Evolutionary conservation across 192 early-diverging fungal species (phyloP).

Genomic region (Backusella australiensis): DNA sequence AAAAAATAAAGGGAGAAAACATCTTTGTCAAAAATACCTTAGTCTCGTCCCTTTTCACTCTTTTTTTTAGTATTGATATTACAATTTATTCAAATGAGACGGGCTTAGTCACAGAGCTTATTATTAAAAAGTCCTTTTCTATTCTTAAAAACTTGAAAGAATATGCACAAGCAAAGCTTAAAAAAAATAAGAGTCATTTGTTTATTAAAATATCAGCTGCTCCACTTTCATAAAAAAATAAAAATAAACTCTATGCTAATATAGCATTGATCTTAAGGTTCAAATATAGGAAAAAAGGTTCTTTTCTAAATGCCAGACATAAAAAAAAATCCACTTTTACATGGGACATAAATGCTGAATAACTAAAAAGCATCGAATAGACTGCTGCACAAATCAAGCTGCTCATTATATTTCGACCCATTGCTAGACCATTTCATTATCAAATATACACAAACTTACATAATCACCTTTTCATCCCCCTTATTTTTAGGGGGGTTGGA

Average conservation of each 20-base stretch:
- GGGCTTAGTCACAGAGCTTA: not conserved
- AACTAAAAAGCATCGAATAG: not conserved
- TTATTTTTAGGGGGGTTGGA: not conserved
- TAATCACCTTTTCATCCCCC: not conserved
- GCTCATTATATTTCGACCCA: not conserved
- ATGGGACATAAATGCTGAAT: too few relatives aligned
- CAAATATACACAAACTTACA: not conserved
- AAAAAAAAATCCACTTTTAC: too few relatives aligned
- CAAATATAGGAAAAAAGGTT: not conserved
- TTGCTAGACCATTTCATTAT: not conserved
- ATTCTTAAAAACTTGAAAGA: not conserved
- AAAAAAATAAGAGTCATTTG: not conserved
- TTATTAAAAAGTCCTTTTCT: not conserved
- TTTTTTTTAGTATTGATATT: too few relatives aligned
- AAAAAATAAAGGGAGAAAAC: too few relatives aligned
- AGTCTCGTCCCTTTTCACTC: too few relatives aligned
- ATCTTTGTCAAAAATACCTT: too few relatives aligned
- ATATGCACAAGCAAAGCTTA: not conserved
- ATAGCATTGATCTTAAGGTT: not conserved
- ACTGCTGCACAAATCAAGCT: not conserved
- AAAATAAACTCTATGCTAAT: not conserved
- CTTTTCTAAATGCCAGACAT: not conserved
- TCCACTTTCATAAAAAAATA: not conserved
- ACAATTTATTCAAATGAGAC: too few relatives aligned
- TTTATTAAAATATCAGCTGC: not conserved